Base-by-base conservation (phyloP, 1,139 yeast genomes). In the Nadsonia commutata region DNA sequence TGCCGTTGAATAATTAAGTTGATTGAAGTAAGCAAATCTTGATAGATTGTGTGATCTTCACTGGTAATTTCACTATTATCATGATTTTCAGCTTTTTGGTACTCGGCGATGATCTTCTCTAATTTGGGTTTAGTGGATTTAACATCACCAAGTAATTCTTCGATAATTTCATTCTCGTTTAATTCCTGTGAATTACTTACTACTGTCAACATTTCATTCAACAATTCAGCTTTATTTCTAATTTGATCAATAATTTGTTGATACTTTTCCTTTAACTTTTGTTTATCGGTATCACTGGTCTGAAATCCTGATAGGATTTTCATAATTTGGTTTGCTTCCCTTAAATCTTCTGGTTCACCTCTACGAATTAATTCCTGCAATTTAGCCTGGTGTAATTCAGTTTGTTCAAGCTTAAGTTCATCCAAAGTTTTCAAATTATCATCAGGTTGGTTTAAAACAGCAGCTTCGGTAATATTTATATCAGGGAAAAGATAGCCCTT, bases 291-390 rank as follows among this genome's bases (percentile, higher is more conserved):
- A 6, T 27, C 13, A 4, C 58, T 51, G 45, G 62, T 65, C 42
- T 61, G 53, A 66, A 84, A 90, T 2, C 98, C 98, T 7, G 97
- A 95, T 96, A 90, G 86, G 52, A 90, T 78, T 59, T 88, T 86
- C 98, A 90, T 90, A 60, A 90, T 71, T 54, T 82, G 83, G 62
- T 90, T 90, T 33, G 98, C 98, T 61, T 90, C 98, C 55, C 81
- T 85, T 57, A 90, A 72, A 63, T 90, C 98, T 51, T 80, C 85
- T 2, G 98, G 97, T 60, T 84, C 81, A 31, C 97, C 98, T 56
- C 97, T 74, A 64, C 97, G 78, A 51, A 90, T 82, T 51, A 90
- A 71, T 60, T 90, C 98, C 63, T 90, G 98, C 50, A 90, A 71
- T 63, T 90, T 90, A 16, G 98, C 98, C 51, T 85, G 76, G 57